Percentiles rank a stretch among this genome's conserved stretches.
phyloP scores from a whole-genome alignment of 75 land plant species.

The Sequoiadendron giganteum region DNA sequence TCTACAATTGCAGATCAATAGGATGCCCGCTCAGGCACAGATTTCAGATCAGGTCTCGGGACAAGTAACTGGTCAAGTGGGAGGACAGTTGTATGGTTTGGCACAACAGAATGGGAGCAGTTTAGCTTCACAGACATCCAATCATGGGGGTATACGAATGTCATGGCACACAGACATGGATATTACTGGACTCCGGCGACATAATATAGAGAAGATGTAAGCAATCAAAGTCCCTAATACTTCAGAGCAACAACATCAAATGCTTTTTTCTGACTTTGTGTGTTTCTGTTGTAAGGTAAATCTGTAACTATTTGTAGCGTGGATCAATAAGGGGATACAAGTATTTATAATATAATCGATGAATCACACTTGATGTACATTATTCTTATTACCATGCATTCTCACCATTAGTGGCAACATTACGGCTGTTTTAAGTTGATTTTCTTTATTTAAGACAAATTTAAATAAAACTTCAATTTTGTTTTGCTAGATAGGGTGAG shows the following conservation, averaged over 20 bases:
- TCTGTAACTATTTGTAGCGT: neutral
- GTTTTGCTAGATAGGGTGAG: too few relatives aligned
- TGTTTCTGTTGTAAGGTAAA: neutral
- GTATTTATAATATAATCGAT: neutral
- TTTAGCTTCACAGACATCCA: constrained; percentile 24
- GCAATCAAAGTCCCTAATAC: neutral
- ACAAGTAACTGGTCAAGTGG: constrained; percentile 22
- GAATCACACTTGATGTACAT: neutral
- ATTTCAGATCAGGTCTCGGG: constrained; percentile 31
- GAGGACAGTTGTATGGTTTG: constrained; percentile 11
- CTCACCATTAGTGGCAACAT: neutral
- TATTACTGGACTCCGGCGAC: neutral
- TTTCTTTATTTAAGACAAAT: neutral
- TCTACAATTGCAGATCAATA: neutral
- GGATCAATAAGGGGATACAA: neutral
- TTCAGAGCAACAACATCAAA: neutral
- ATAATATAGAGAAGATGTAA: constrained; percentile 21
- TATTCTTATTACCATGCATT: neutral
- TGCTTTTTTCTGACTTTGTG: neutral
- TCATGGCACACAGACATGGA: constrained; percentile 13
- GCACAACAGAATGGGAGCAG: constrained; percentile 21
- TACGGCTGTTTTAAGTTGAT: neutral
- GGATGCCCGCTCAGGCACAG: constrained; percentile 24
- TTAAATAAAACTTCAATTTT: too few relatives aligned
- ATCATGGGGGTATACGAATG: constrained; percentile 6